These are phyloP conservation scores for Fusarium sp. DNA, from an alignment of 2,329 filamentous ascomycete genomes.

Conservation along the genomic window DNA sequence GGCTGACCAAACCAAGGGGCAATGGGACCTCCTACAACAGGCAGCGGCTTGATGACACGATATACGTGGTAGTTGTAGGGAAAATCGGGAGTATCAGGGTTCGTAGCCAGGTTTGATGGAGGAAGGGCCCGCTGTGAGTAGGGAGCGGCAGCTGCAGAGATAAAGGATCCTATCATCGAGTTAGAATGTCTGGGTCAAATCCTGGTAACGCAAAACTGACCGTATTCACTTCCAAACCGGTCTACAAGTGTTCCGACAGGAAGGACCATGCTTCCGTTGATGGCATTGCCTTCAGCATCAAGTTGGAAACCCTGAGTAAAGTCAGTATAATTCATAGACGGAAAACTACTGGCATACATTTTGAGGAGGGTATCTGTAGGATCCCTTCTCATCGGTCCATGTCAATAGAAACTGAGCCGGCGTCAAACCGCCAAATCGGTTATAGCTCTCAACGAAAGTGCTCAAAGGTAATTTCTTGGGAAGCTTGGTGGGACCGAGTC, in stretches of 20 bases:
- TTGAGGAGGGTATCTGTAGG: slow-evolving; percentile 53
- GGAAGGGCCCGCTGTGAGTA: slow-evolving; percentile 61
- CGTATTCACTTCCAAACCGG: slow-evolving; percentile 60
- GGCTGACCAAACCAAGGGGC: slow-evolving; percentile 63
- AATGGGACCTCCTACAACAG: slow-evolving; percentile 57
- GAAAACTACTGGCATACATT: slow-evolving; percentile 37
- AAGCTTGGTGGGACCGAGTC: slow-evolving; percentile 51
- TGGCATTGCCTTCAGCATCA: slow-evolving; percentile 49
- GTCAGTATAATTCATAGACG: background rate
- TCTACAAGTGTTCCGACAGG: slow-evolving; percentile 57
- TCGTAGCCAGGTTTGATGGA: slow-evolving; percentile 57
- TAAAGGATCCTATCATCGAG: slow-evolving; percentile 44
- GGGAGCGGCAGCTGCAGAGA: slow-evolving; percentile 57
- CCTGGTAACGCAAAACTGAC: slow-evolving; percentile 31
- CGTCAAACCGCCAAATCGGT: slow-evolving; percentile 54
- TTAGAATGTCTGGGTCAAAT: slow-evolving; percentile 1
- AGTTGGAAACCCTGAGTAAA: slow-evolving; percentile 51
- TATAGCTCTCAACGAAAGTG: slow-evolving; percentile 48
- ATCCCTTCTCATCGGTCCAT: slow-evolving; percentile 47
- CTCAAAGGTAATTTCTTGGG: slow-evolving; percentile 51
- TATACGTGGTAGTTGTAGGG: slow-evolving; percentile 64
- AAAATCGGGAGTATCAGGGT: slow-evolving; percentile 46
- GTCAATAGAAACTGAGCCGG: slow-evolving; percentile 54
- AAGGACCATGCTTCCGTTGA: slow-evolving; percentile 56
- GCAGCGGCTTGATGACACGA: slow-evolving; percentile 54